These are phyloP conservation scores for Ceratocystis eucalypticola DNA, from an alignment of 2,329 filamentous ascomycete genomes.

Conservation along the genomic window DNA sequence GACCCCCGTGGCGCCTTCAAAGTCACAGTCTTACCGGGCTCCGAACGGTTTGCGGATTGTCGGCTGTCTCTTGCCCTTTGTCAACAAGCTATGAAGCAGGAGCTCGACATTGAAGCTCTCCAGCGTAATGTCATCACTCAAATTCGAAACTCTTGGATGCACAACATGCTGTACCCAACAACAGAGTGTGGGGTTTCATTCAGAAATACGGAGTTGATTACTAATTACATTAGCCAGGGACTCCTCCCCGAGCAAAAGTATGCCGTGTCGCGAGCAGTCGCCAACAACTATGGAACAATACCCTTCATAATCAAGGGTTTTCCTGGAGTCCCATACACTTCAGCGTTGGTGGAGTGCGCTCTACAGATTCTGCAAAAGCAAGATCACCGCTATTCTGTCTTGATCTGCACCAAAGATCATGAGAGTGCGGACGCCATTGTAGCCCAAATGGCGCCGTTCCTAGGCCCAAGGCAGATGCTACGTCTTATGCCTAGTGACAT, in stretches of 20 bases:
- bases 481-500: neutral
- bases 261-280: neutral
- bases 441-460: neutral
- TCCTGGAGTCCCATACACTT: neutral
- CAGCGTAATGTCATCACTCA: neutral
- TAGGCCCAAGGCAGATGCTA: neutral
- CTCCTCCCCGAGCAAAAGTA: neutral
- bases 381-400: neutral
- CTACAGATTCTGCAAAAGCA: neutral
- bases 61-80: neutral
- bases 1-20: neutral
- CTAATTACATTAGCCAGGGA: neutral
- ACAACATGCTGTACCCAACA: neutral
- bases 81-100: neutral
- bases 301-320: neutral
- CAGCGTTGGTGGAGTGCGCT: neutral
- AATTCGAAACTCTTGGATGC: neutral
- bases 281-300: slow-evolving; percentile 3
- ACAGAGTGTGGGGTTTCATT: neutral
- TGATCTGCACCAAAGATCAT: slow-evolving; percentile 4
- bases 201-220: neutral
- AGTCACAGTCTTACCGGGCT: neutral
- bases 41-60: neutral
- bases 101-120: neutral
- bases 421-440: neutral